Evolutionary conservation across 257 asterid genomes (phyloP).

Genomic region (Petunia secreta): DNA sequence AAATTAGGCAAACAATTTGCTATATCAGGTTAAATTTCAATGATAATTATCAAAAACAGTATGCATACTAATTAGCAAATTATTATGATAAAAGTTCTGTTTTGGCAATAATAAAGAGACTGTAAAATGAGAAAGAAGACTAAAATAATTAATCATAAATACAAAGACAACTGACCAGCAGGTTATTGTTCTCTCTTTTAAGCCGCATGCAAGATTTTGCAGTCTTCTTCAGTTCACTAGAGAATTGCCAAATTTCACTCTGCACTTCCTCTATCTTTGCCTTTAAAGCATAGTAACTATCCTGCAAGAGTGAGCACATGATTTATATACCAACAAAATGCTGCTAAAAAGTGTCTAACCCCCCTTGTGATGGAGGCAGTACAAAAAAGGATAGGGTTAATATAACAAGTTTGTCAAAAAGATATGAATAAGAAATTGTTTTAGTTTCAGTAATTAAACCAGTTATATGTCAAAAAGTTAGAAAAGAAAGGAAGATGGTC

Average conservation of each 20-base stretch:
- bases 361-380: too few relatives aligned
- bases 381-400: too few relatives aligned
- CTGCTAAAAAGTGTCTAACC: too few relatives aligned
- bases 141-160: background rate
- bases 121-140: too few relatives aligned
- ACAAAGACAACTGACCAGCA: constrained; percentile 25
- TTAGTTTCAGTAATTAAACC: background rate
- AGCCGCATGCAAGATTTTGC: constrained; percentile 16
- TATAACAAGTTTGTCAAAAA: background rate
- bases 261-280: constrained; percentile 27
- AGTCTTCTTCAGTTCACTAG: background rate
- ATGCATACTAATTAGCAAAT: too few relatives aligned
- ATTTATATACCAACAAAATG: too few relatives aligned
- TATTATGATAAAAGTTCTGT: too few relatives aligned
- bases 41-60: too few relatives aligned
- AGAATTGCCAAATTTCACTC: constrained; percentile 14
- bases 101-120: too few relatives aligned
- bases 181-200: constrained; percentile 23
- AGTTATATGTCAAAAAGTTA: background rate
- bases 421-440: background rate
- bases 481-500: too few relatives aligned
- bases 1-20: too few relatives aligned
- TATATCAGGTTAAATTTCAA: too few relatives aligned
- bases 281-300: background rate
- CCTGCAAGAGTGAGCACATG: constrained; percentile 13